Evolutionary conservation across 169 alveolate species (phyloP).

Genomic region (Cryptosporidium viatorum): DNA sequence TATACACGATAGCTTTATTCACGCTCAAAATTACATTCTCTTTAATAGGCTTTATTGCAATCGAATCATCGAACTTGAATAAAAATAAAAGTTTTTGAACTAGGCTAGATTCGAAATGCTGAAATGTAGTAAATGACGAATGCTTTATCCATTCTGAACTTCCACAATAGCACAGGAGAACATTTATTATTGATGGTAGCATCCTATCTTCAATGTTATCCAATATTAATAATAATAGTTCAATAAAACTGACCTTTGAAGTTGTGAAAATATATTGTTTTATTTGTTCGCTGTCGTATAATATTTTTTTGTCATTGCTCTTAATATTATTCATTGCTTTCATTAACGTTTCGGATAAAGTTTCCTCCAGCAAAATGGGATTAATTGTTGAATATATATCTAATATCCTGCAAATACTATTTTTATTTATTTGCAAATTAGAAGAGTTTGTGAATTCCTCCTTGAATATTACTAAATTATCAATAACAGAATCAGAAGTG

Average conservation of each 20-base stretch:
- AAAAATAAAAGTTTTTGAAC: background rate
- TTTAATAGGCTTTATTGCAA: background rate
- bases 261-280: background rate
- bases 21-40: slow-evolving; percentile 15
- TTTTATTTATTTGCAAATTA: background rate
- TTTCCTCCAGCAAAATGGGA: slow-evolving; percentile 12
- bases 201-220: slow-evolving; percentile 12
- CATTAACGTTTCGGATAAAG: background rate
- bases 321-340: background rate
- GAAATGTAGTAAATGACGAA: slow-evolving; percentile 36
- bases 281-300: background rate
- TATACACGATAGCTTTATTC: slow-evolving; percentile 21
- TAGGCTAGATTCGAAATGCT: slow-evolving; percentile 28
- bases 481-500: background rate
- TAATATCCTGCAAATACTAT: slow-evolving; percentile 13
- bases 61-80: background rate
- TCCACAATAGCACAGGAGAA: slow-evolving; percentile 12
- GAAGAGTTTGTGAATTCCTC: background rate
- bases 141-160: slow-evolving; percentile 12
- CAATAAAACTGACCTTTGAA: background rate
- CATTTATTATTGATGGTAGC: slow-evolving; percentile 15
- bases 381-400: slow-evolving; percentile 25
- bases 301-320: background rate
- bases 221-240: background rate
- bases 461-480: background rate